Percentiles rank a stretch among this genome's conserved stretches.
phyloP scores from a whole-genome alignment of 2,329 filamentous ascomycete genomes.

The Lasiodiplodia citricola region DNA sequence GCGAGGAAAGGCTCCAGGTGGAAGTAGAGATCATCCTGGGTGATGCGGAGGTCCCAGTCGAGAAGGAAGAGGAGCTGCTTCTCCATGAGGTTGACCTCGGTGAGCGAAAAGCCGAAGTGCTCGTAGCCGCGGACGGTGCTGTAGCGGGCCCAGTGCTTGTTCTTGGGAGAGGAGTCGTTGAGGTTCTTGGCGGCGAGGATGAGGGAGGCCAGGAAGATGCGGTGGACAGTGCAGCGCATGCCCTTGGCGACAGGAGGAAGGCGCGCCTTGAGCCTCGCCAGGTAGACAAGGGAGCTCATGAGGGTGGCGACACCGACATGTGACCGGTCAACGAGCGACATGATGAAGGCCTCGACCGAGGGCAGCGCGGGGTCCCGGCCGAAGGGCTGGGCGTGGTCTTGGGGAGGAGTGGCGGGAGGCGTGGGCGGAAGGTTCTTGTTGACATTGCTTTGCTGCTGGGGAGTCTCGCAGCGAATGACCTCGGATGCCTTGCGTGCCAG shows the following conservation, averaged over 20 bases:
- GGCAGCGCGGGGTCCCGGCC: constrained; percentile 65
- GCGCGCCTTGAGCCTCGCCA: constrained; percentile 79
- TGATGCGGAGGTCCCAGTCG: constrained; percentile 91
- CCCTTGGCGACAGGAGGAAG: constrained; percentile 95
- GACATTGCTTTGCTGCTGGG: constrained; percentile 40
- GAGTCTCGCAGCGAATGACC: constrained; percentile 77
- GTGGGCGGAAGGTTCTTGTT: constrained; percentile 61
- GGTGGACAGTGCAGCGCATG: constrained; percentile 93
- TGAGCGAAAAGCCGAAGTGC: constrained; percentile 88
- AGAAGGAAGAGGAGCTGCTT: constrained; percentile 95
- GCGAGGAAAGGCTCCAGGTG: constrained; percentile 88
- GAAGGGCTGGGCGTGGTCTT: constrained; percentile 54
- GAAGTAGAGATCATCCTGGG: constrained; percentile 80
- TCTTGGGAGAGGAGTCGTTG: constrained; percentile 98
- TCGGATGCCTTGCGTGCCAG: constrained; percentile 75
- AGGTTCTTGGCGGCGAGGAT: constrained; percentile 94
- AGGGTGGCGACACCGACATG: constrained; percentile 97
- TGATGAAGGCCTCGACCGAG: constrained; percentile 88
- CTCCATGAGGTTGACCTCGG: constrained; percentile 99
- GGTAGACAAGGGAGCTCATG: constrained; percentile 96
- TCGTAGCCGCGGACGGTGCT: constrained; percentile 75
- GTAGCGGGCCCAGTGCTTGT: constrained; percentile 99
- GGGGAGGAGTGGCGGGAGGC: constrained; percentile 64
- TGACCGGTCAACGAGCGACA: constrained; percentile 85
- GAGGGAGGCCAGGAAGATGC: constrained; percentile 90